Evolutionary conservation across 2,329 filamentous ascomycete genomes (phyloP), one percentile per base, ranked within the genome.

Genomic region (Colletotrichum destructivum): DNA sequence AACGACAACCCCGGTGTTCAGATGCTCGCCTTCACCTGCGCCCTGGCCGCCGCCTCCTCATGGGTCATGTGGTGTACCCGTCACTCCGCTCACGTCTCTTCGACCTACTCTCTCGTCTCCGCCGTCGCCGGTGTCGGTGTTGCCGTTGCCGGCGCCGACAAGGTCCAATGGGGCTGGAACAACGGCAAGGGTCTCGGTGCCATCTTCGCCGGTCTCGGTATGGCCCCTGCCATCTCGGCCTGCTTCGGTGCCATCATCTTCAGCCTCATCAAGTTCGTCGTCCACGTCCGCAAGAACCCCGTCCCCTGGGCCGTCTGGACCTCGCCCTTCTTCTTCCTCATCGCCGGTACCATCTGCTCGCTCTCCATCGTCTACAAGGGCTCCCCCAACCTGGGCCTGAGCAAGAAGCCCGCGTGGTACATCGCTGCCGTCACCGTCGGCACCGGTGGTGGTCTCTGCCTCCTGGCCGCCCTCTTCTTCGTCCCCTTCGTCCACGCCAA

Each of bases 51-150:
- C 75, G 90, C 91, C 61, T 90, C 91, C 1, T 84, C 87, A 12
- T 95, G 92, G 92, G 91, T 94, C 57, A 94, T 94, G 91, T 94
- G 92, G 91, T 94, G 92, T 81, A 94, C 92, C 1, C 86, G 87
- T 57, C 87, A 94, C 85, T 92, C 90, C 4, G 91, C 91, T 71
- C 92, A 93, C 82, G 91, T 93, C 75, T 93, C 91, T 0, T 92
- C 91, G 0, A 93, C 91, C 35, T 92, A 93, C 85, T 92, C 91
- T 0, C 87, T 93, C 65, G 88, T 93, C 78, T 92, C 90, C 0
- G 87, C 91, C 69, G 87, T 93, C 49, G 90, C 90, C 69, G 91
- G 91, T 82, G 91, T 93, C 51, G 91, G 91, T 82, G 88, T 93
- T 74, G 91, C 91, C 0, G 89, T 89, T 3, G 90, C 88, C 66